Conservation (phyloP, 441 rosid genomes). For the Jatropha multifida region DNA sequence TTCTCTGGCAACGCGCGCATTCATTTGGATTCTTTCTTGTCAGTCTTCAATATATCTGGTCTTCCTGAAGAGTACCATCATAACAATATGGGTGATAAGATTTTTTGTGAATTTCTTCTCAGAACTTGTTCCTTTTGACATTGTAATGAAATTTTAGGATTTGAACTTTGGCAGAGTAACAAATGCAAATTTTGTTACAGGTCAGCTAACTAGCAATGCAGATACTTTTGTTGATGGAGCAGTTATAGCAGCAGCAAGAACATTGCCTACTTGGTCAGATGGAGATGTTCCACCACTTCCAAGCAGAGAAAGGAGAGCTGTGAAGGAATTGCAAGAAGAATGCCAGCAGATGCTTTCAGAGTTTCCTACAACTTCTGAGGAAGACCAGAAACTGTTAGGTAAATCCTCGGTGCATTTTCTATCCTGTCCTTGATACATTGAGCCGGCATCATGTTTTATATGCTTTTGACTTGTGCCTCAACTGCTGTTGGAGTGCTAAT, state of each 20-base stretch:
- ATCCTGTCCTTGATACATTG: neutral
- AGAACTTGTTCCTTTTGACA: neutral
- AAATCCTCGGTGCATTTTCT: slow-evolving; percentile 5
- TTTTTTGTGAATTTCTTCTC: neutral
- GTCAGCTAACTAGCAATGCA: slow-evolving; percentile 38
- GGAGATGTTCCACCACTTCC: slow-evolving; percentile 77
- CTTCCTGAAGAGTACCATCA: slow-evolving; percentile 81
- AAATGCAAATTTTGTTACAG: slow-evolving; percentile 34
- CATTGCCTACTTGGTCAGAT: slow-evolving; percentile 86
- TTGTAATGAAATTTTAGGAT: neutral
- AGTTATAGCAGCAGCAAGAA: slow-evolving; percentile 83
- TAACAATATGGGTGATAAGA: slow-evolving; percentile 43
- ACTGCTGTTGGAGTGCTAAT: neutral
- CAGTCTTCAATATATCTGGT: slow-evolving; percentile 78
- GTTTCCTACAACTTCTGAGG: slow-evolving; percentile 63
- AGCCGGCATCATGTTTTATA: neutral
- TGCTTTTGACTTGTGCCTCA: neutral
- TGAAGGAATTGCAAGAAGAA: slow-evolving; percentile 74
- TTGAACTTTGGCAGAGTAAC: slow-evolving; percentile 9
- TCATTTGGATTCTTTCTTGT: slow-evolving; percentile 83
- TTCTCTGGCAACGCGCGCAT: slow-evolving; percentile 74
- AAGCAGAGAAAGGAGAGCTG: slow-evolving; percentile 71
- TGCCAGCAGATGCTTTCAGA: slow-evolving; percentile 64
- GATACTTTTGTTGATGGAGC: slow-evolving; percentile 81
- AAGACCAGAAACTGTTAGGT: slow-evolving; percentile 79